A percentile compares a stretch with the other conserved stretches of the same genome.
Evolutionary conservation across 148 eudicot species (phyloP).

Genomic region (Bassia scoparia): DNA sequence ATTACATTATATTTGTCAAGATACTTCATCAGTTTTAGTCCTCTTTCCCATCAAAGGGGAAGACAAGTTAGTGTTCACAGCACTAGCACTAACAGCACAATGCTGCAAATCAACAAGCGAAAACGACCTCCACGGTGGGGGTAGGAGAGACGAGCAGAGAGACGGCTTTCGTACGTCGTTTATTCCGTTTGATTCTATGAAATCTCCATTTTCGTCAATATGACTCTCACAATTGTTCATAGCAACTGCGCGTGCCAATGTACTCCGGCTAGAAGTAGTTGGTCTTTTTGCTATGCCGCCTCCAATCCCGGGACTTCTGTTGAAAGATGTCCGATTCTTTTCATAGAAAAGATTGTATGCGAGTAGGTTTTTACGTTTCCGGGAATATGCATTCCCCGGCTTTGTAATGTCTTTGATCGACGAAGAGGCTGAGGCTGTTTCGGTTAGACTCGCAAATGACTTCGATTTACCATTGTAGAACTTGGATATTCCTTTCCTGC

Average conservation of each 20-base stretch:
- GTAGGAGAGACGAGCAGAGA: slow-evolving; percentile 19
- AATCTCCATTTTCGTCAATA: slow-evolving; percentile 16
- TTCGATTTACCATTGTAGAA: slow-evolving; percentile 81
- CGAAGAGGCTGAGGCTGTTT: slow-evolving; percentile 31
- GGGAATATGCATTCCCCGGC: slow-evolving; percentile 53
- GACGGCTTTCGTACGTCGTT: slow-evolving; percentile 1
- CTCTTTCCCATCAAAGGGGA: slow-evolving; percentile 27
- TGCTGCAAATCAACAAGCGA: slow-evolving; percentile 64
- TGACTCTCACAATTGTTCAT: slow-evolving; percentile 28
- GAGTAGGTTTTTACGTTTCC: slow-evolving; percentile 59
- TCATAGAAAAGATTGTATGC: slow-evolving; percentile 37
- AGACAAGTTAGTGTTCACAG: slow-evolving; percentile 22
- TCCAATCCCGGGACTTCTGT: slow-evolving; percentile 28
- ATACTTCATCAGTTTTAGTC: slow-evolving; percentile 31
- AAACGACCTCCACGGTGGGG: slow-evolving; percentile 48
- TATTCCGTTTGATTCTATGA: not conserved
- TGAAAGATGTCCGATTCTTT: slow-evolving; percentile 24
- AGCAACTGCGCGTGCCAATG: slow-evolving; percentile 47
- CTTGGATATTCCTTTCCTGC: slow-evolving; percentile 71
- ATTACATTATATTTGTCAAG: slow-evolving; percentile 11
- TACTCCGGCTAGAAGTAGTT: slow-evolving; percentile 25
- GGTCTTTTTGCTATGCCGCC: slow-evolving; percentile 53
- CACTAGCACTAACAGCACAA: slow-evolving; percentile 32
- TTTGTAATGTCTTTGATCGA: slow-evolving; percentile 56
- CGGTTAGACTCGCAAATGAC: slow-evolving; percentile 57